These are phyloP conservation scores for Paratrypanosoma confusum DNA, from an alignment of 208 protist genomes.

Conservation along the genomic window DNA sequence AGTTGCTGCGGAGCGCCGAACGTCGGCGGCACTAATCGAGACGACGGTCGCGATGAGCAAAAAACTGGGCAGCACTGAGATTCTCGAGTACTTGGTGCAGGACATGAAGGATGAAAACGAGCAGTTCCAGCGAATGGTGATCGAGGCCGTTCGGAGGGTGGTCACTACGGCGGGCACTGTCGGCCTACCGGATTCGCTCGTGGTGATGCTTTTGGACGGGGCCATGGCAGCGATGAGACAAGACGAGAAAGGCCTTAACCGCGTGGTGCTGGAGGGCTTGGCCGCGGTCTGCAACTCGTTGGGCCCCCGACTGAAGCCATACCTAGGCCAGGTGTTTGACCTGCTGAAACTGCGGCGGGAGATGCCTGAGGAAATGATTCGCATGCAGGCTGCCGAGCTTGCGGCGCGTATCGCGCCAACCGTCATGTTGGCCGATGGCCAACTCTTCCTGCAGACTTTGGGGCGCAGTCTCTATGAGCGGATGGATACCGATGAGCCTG, in stretches of 20 bases:
- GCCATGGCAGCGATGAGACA: slow-evolving; percentile 95
- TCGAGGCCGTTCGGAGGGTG: slow-evolving; percentile 88
- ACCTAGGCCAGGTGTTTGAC: slow-evolving; percentile 94
- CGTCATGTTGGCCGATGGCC: slow-evolving; percentile 92
- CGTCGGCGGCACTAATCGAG: slow-evolving; percentile 88
- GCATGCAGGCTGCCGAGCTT: slow-evolving; percentile 96
- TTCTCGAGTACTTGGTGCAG: slow-evolving; percentile 90
- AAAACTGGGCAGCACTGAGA: slow-evolving; percentile 91
- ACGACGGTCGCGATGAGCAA: slow-evolving; percentile 95
- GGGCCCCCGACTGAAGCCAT: slow-evolving; percentile 84
- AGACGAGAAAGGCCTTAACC: slow-evolving; percentile 87
- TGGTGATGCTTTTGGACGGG: slow-evolving; percentile 95
- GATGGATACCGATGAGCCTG: slow-evolving; percentile 95
- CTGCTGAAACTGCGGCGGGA: slow-evolving; percentile 95
- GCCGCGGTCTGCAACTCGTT: slow-evolving; percentile 92
- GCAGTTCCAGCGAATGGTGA: slow-evolving; percentile 93
- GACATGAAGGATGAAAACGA: slow-evolving; percentile 98
- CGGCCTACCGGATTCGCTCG: slow-evolving; percentile 88
- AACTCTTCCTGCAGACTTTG: slow-evolving; percentile 91
- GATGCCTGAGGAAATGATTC: slow-evolving; percentile 85
- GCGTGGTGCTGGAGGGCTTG: slow-evolving; percentile 87
- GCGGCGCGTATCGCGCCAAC: slow-evolving; percentile 91
- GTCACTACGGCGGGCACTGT: slow-evolving; percentile 60
- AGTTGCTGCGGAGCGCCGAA: slow-evolving; percentile 94
- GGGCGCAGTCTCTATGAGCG: slow-evolving; percentile 97